Conservation (phyloP, 1,139 yeast species). For the Taphrina communis region DNA sequence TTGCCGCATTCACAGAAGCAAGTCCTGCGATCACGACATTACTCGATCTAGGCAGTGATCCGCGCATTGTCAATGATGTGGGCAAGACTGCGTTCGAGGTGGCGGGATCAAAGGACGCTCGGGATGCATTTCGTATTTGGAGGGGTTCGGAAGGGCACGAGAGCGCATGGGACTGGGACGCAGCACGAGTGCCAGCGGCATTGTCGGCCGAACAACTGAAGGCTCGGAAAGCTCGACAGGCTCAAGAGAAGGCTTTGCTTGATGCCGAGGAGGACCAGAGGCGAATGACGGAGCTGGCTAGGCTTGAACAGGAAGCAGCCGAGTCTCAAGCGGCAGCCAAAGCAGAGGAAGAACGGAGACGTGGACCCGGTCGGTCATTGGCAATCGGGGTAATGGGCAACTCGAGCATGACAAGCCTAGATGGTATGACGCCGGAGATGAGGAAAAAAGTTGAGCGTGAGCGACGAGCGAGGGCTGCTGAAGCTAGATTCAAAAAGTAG, state of each 20-base stretch:
- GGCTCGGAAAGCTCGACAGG: conserved; percentile 52
- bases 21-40: conserved; percentile 71
- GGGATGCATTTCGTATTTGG: conserved; percentile 69
- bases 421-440: conserved; percentile 68
- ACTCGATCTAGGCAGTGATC: conserved; percentile 73
- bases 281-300: conserved; percentile 46
- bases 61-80: conserved; percentile 60
- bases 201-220: conserved; percentile 69
- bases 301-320: conserved; percentile 49
- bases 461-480: conserved; percentile 95
- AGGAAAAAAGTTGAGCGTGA: conserved; percentile 82
- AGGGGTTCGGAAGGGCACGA: conserved; percentile 71
- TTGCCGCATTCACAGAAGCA: conserved; percentile 71
- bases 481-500: conserved; percentile 65
- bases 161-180: conserved; percentile 68
- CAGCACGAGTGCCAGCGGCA: conserved; percentile 70
- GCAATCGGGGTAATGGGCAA: conserved; percentile 46
- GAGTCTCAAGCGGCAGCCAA: conserved; percentile 49
- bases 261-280: conserved; percentile 53
- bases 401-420: conserved; percentile 47
- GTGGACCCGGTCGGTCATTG: conserved; percentile 44
- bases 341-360: conserved; percentile 45
- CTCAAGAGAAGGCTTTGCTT: conserved; percentile 54
- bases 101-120: conserved; percentile 56
- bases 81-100: conserved; percentile 73